phyloP scores from a whole-genome alignment of 2,329 filamentous ascomycete species.

The Aspergillus transmontanensis region DNA sequence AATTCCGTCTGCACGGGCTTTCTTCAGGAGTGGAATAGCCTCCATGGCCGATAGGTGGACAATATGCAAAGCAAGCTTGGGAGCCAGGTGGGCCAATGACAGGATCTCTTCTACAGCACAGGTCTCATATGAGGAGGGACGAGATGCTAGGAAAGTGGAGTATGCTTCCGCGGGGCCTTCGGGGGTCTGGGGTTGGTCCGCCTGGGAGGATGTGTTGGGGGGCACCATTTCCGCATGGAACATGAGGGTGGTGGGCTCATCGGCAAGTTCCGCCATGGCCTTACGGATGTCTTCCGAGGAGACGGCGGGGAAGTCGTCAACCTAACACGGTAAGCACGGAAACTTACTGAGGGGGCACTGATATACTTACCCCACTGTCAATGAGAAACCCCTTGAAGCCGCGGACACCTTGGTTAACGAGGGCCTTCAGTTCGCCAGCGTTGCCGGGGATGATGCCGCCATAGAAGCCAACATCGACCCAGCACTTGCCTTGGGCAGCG shows the following conservation, averaged over 20 bases:
- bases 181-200: conserved; percentile 74
- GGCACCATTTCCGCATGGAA: conserved; percentile 99
- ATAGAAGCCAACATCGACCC: conserved; percentile 99
- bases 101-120: conserved; percentile 88
- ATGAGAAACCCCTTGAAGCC: conserved; percentile 99
- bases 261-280: conserved; percentile 78
- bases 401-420: conserved; percentile 83
- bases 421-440: conserved; percentile 71
- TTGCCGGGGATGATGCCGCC: conserved; percentile 94
- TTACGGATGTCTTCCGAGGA: conserved; percentile 74
- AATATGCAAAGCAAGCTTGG: conserved; percentile 84
- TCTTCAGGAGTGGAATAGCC: conserved; percentile 77
- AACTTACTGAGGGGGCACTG: background rate
- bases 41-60: conserved; percentile 90
- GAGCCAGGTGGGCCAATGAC: conserved; percentile 76
- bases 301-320: conserved; percentile 95
- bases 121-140: conserved; percentile 86
- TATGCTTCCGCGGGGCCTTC: conserved; percentile 75
- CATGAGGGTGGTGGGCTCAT: conserved; percentile 88
- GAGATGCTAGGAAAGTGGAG: conserved; percentile 86
- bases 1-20: conserved; percentile 71
- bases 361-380: conserved; percentile 78
- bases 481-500: conserved; percentile 84
- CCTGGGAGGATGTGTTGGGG: conserved; percentile 77
- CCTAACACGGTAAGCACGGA: conserved; percentile 51